Evolutionary conservation across 1,284 basidiomycete species (phyloP).

Genomic region (Phylloboletellus chloephorus): DNA sequence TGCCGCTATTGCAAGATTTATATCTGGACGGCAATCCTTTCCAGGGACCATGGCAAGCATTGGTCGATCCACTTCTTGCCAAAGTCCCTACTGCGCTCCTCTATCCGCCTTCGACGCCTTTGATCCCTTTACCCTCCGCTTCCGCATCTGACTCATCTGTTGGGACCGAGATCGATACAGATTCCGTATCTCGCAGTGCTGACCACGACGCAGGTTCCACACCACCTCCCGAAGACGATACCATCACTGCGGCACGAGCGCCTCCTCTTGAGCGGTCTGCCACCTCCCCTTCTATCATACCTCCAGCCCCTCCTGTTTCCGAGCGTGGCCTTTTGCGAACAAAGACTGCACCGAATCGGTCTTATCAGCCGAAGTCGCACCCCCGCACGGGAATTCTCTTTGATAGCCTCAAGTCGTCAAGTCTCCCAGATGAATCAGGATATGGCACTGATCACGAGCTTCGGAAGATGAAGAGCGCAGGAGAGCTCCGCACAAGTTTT

Average conservation of each 20-base stretch:
- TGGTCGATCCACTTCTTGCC: conserved; percentile 76
- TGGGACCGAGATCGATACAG: conserved; percentile 48
- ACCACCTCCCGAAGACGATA: conserved; percentile 51
- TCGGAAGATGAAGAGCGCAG: conserved; percentile 83
- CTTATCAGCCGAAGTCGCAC: conserved; percentile 49
- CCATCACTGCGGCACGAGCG: conserved; percentile 60
- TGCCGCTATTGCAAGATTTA: conserved; percentile 78
- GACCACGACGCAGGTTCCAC: conserved; percentile 28
- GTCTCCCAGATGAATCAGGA: conserved; percentile 36
- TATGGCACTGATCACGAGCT: conserved; percentile 54
- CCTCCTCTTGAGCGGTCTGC: conserved; percentile 46
- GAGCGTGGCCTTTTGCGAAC: conserved; percentile 56
- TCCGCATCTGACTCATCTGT: conserved; percentile 34
- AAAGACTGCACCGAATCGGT: conserved; percentile 64
- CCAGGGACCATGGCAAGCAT: conserved; percentile 82
- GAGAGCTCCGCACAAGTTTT: conserved; percentile 58
- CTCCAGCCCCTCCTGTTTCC: conserved; percentile 28
- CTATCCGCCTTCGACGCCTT: conserved; percentile 65
- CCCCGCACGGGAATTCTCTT: conserved; percentile 21
- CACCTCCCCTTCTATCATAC: conserved; percentile 39
- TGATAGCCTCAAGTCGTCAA: conserved; percentile 25
- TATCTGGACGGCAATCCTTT: conserved; percentile 93
- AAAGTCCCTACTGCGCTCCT: conserved; percentile 54
- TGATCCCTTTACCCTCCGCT: conserved; percentile 48
- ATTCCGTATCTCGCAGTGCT: conserved; percentile 47